Evolutionary conservation across 345 rosid species (phyloP), one percentile per base, ranked within the genome.

Genomic region (Clarkia xantiana): DNA sequence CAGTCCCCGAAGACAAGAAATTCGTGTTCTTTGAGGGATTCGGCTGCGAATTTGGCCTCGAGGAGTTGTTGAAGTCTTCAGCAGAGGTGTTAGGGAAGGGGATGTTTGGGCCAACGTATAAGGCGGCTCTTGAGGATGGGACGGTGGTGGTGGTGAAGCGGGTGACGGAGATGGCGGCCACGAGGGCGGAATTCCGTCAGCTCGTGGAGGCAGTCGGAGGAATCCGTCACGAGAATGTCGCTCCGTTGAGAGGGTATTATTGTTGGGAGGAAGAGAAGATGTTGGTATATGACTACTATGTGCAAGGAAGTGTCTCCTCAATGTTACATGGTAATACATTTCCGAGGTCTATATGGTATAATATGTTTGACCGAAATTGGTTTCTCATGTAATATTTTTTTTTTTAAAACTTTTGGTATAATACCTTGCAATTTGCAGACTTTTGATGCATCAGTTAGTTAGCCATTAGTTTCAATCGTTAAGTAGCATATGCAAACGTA

Each of bases 21-120:
- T 64, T 83, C 60, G 81, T 76, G 59, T 83, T 81, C 67, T 84
- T 80, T 18, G 79, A 77, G 57, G 96, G 94, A 34, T 77, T 76
- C 58, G 73, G 60, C 56, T 79, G 75, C 61, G 81, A 71, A 25
- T 86, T 84, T 42, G 83, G 84, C 62, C 61, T 86, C 49, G 86
- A 79, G 62, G 87, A 86, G 66, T 69, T 91, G 66, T 59, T 86
- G 67, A 79, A 91, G 61, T 90, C 94, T 22, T 84, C 94, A 47
- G 96, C 96, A 14, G 94, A 90, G 74, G 93, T 90, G 55, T 71
- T 86, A 40, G 98, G 93, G 49, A 90, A 90, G 39, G 98, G 94
- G 10, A 71, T 76, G 18, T 81, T 76, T 22, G 96, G 98, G 41
- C 73, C 79, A 61, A 77, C 85, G 2, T 91, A 91, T 47, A 86